Base-by-base conservation (phyloP, 805 yeast species). In the Vanderwaltozyma tropicalis region DNA sequence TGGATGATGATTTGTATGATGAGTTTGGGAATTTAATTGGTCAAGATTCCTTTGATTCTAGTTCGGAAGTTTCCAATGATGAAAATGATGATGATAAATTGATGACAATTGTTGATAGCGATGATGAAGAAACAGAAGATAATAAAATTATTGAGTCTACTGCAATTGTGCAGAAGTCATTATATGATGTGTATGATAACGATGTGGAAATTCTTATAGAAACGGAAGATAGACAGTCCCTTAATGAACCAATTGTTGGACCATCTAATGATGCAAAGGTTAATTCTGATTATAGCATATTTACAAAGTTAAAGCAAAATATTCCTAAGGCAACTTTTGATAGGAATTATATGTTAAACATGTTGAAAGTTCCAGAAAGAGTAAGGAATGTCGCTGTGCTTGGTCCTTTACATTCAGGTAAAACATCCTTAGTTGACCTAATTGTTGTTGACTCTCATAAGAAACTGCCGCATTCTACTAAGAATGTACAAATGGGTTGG, bases 341-440 rank as follows among this genome's bases (percentile, higher is more conserved):
- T 7, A 68, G 82, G 37, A 72, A 74, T 4, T 89, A 78, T 47
- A 66, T 85, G 67, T 48, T 66, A 16, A 63, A 69, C 4, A 47
- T 74, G 34, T 51, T 76, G 47, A 39, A 60, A 5, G 47, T 74
- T 1, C 86, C 94, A 0, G 76, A 74, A 12, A 76, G 80, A 46
- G 68, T 79, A 8, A 68, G 94, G 34, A 88, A 82, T 56, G 62
- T 88, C 14, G 81, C 88, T 0, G 47, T 92, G 1, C 74, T 78
- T n/a, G 98, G 98, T 0, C 74, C 77, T 31, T 54, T 82, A 1
- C 83, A 84, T 48, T 77, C 85, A 5, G 99, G 99, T 1, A 92
- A 92, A 60, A 83, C 97, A 0, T 67, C 85, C 0, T 60, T 88
- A 1, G 46, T 84, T 3, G 96, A 89, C 52, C 55, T 71, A 57